Evolutionary conservation across 2,329 filamentous ascomycete species (phyloP).

Genomic region (Aspergillus costaricaensis): DNA sequence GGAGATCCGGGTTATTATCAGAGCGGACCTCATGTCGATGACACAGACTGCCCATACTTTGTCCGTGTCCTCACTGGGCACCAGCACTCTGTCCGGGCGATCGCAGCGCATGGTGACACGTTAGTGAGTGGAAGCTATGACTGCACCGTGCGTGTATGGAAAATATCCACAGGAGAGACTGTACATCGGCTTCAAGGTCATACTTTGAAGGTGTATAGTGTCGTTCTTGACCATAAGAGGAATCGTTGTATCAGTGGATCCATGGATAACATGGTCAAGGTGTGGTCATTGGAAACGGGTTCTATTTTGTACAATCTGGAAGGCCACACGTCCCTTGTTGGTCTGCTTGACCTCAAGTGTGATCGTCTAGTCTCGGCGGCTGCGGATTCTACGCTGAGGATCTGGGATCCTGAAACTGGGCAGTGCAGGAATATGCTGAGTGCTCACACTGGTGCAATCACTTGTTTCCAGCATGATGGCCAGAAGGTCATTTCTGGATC

Average conservation of each 20-base stretch:
- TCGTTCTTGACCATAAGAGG: constrained; percentile 86
- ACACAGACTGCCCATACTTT: constrained; percentile 89
- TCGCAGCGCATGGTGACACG: constrained; percentile 90
- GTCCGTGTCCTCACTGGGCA: constrained; percentile 84
- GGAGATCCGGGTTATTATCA: constrained; percentile 78
- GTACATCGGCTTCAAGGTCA: constrained; percentile 84
- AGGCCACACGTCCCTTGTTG: constrained; percentile 88
- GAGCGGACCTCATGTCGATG: constrained; percentile 69
- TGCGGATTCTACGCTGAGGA: constrained; percentile 89
- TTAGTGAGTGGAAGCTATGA: constrained; percentile 98
- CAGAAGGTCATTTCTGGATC: constrained; percentile 96
- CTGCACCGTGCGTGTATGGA: constrained; percentile 92
- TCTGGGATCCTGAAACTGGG: constrained; percentile 94
- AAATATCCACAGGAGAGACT: constrained; percentile 90
- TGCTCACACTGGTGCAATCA: constrained; percentile 95
- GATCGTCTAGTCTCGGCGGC: constrained; percentile 92
- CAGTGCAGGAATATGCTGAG: constrained; percentile 87
- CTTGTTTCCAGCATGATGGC: constrained; percentile 96
- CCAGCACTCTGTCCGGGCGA: constrained; percentile 90
- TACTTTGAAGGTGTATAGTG: constrained; percentile 91
- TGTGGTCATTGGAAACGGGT: constrained; percentile 91
- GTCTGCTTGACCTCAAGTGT: constrained; percentile 83
- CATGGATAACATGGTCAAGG: constrained; percentile 97
- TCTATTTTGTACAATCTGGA: constrained; percentile 85
- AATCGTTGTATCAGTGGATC: constrained; percentile 97